Percentiles rank a stretch among this genome's conserved stretches.
phyloP scores from a whole-genome alignment of 129 eudicot genomes.

The Apium graveolens region DNA sequence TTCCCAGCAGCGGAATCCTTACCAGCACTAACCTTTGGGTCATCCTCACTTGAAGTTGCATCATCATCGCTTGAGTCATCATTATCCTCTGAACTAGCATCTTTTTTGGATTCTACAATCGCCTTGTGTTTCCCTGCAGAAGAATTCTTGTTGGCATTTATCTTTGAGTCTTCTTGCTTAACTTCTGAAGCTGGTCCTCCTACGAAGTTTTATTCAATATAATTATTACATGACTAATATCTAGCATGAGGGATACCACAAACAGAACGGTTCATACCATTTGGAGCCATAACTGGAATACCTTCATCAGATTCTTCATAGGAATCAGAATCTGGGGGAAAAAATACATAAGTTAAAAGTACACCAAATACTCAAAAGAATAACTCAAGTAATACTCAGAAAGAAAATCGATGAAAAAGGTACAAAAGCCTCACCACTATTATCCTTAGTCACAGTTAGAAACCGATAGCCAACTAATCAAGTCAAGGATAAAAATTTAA shows the following conservation, averaged over 20 bases:
- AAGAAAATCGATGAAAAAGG: background rate
- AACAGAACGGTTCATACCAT: slow-evolving; percentile 30
- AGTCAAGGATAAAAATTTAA: slow-evolving; percentile 40
- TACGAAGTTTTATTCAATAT: background rate
- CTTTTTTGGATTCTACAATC: slow-evolving; percentile 58
- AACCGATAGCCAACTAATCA: slow-evolving; percentile 12
- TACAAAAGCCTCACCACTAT: slow-evolving; percentile 25
- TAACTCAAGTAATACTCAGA: background rate
- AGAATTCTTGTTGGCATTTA: slow-evolving; percentile 24
- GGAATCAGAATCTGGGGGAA: slow-evolving; percentile 22
- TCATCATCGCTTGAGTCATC: slow-evolving; percentile 35
- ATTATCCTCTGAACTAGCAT: slow-evolving; percentile 4
- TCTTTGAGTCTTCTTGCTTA: slow-evolving; percentile 45
- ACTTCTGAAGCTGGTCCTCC: slow-evolving; percentile 34
- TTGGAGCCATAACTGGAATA: slow-evolving; percentile 28
- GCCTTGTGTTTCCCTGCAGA: slow-evolving; percentile 53
- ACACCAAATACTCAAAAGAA: no score
- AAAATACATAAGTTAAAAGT: background rate
- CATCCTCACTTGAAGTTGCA: slow-evolving; percentile 30
- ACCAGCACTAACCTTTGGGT: slow-evolving; percentile 11
- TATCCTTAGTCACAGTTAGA: slow-evolving; percentile 19
- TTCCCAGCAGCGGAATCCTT: background rate
- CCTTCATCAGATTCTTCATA: slow-evolving; percentile 28
- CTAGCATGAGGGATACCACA: background rate
- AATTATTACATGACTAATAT: background rate